phyloP scores from a whole-genome alignment of 2,329 filamentous ascomycete genomes.

The Fusarium foetens region DNA sequence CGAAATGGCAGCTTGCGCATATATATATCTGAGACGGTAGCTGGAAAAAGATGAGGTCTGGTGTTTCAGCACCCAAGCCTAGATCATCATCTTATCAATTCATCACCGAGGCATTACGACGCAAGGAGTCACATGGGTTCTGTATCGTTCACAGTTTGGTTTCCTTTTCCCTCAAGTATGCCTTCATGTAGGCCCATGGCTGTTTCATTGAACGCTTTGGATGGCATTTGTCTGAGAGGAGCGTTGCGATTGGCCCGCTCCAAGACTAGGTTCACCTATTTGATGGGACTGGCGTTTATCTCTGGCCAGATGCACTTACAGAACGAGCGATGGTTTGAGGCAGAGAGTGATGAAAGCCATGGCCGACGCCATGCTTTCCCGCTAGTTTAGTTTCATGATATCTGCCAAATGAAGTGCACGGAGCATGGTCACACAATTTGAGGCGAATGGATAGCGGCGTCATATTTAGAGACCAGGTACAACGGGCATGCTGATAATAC shows the following conservation, averaged over 20 bases:
- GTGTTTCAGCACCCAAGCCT: not conserved
- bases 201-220: not conserved
- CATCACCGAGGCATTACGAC: not conserved
- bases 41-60: not conserved
- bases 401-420: conserved; percentile 2
- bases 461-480: conserved; percentile 15
- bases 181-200: not conserved
- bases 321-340: not conserved
- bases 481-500: conserved; percentile 10
- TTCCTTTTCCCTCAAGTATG: not conserved
- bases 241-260: conserved; percentile 3
- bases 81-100: not conserved
- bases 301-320: not conserved
- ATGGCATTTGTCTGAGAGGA: conserved; percentile 6
- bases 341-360: not conserved
- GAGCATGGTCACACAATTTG: not conserved
- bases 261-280: not conserved
- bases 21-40: not conserved
- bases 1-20: not conserved
- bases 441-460: conserved; percentile 8
- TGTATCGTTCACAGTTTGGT: not conserved
- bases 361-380: not conserved
- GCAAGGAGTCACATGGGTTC: not conserved
- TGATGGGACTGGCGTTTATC: conserved; percentile 27
- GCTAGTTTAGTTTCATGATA: conserved; percentile 1